Evolutionary conservation across 495 filamentous ascomycete species (phyloP), one percentile per base, ranked within the genome.

Genomic region (Podospora sp.): DNA sequence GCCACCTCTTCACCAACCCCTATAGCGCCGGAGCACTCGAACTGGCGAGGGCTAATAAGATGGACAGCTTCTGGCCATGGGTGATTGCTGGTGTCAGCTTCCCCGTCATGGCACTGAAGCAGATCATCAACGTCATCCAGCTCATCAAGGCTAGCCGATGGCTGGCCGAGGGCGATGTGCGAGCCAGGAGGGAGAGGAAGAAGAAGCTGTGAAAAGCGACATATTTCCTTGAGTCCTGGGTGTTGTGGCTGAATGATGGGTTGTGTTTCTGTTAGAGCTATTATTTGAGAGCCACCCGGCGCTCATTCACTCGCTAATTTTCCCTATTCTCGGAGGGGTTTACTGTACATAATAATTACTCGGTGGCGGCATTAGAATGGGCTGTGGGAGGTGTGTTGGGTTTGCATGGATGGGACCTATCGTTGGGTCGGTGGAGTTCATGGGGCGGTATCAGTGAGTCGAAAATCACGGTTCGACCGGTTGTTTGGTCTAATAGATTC

Each of bases 21-120:
- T 93, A 92, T 81, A 94, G 90, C 70, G 93, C 93, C 29, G 92
- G 87, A n/a, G 93, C 93, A 20, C 87, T 97, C 70, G 94, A 97
- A 79, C 78, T 94, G 79, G 94, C 93, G 6, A 85, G 92, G 50
- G 92, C 92, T 33, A 97, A 97, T 84, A 97, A 97, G 84, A 93
- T 97, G 83, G 91, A 92, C 76, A 87, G 86, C 76, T 86, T 80
- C 65, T 86, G 86, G 79, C 96, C 96, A 0, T 98, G 96, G 96
- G 84, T 95, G 26, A 84, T 98, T 62, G 91, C 92, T 40, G 85
- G 83, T n/a, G 78, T 95, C 68, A 91, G 90, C 64, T 87, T 88
- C 70, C 95, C 94, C 6, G 83, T 97, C 72, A 97, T 97, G 92
- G 82, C 85, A 22, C 82, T 87, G 66, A 99, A 99, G 85, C 95